Conservation (phyloP, 1,284 basidiomycete genomes). For the Melampsora larici-populina region DNA sequence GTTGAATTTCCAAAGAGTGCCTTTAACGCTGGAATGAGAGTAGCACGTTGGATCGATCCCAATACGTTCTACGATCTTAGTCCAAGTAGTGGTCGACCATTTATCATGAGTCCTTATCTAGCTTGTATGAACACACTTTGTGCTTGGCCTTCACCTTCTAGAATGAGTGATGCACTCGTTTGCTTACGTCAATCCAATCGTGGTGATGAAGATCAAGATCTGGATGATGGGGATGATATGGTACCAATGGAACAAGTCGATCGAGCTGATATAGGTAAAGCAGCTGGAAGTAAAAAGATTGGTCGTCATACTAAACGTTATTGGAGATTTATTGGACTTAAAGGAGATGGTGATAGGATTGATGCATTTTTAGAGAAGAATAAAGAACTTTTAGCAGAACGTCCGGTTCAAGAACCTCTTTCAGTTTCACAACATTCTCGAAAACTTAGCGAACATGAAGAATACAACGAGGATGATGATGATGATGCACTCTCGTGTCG, state of each 20-base stretch:
- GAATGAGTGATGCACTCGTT: constrained; percentile 53
- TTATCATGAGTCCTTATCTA: constrained; percentile 56
- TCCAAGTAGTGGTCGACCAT: constrained; percentile 54
- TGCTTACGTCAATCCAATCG: constrained; percentile 49
- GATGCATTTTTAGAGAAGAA: constrained; percentile 42
- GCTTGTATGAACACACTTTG: constrained; percentile 56
- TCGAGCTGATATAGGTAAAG: constrained; percentile 21
- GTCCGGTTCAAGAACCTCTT: neutral
- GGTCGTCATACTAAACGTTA: constrained; percentile 51
- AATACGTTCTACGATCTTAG: constrained; percentile 51
- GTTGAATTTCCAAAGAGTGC: constrained; percentile 49
- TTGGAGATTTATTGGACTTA: constrained; percentile 56
- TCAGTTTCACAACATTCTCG: neutral
- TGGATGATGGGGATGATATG: constrained; percentile 48
- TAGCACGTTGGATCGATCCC: constrained; percentile 55
- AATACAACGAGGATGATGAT: constrained; percentile 26
- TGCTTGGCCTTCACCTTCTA: constrained; percentile 54
- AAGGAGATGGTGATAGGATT: constrained; percentile 43
- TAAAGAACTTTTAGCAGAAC: constrained; percentile 12
- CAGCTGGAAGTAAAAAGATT: constrained; percentile 44
- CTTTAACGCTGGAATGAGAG: constrained; percentile 56
- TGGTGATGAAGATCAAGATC: constrained; percentile 13
- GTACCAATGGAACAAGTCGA: constrained; percentile 53
- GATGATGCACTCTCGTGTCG: constrained; percentile 30
- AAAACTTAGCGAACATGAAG: neutral